A percentile compares a stretch with the other conserved stretches of the same genome.
These are phyloP conservation scores for Amanita rubescens DNA, from an alignment of 768 basidiomycete genomes.

Conservation along the genomic window DNA sequence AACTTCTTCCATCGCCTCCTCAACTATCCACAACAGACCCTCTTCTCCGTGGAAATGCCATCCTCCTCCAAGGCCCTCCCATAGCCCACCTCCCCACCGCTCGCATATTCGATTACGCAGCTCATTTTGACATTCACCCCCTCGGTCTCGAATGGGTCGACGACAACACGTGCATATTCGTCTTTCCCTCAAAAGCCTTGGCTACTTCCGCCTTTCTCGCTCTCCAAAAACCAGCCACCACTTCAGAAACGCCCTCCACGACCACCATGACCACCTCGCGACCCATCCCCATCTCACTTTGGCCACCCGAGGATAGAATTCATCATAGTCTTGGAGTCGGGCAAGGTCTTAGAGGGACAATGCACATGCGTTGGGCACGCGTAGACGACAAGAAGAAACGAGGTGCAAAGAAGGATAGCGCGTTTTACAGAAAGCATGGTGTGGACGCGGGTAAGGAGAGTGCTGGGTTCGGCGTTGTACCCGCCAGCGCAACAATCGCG, in stretches of 20 bases:
- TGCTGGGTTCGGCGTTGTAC: background rate
- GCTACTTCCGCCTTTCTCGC: conserved; percentile 45
- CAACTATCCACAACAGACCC: conserved; percentile 28
- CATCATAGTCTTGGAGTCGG: conserved; percentile 64
- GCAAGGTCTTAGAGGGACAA: conserved; percentile 54
- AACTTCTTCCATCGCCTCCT: background rate
- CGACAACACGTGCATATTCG: conserved; percentile 74
- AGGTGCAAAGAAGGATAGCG: conserved; percentile 63
- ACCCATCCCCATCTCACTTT: conserved; percentile 63
- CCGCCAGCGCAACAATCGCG: background rate
- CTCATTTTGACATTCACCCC: conserved; percentile 67
- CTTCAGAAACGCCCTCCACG: background rate
- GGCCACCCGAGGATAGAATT: conserved; percentile 78
- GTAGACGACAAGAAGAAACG: conserved; percentile 69
- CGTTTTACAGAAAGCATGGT: conserved; percentile 78
- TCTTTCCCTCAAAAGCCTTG: conserved; percentile 50
- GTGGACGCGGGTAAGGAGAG: conserved; percentile 11
- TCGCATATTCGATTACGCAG: conserved; percentile 75
- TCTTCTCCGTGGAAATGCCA: conserved; percentile 51
- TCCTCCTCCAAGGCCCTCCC: conserved; percentile 66
- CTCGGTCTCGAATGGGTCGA: conserved; percentile 83
- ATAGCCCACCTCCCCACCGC: conserved; percentile 71
- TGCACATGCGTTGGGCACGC: conserved; percentile 74
- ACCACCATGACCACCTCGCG: conserved; percentile 58
- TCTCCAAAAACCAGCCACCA: conserved; percentile 48